These are phyloP conservation scores for Cytospora mali DNA, from an alignment of 2,329 filamentous ascomycete species.

Conservation along the genomic window DNA sequence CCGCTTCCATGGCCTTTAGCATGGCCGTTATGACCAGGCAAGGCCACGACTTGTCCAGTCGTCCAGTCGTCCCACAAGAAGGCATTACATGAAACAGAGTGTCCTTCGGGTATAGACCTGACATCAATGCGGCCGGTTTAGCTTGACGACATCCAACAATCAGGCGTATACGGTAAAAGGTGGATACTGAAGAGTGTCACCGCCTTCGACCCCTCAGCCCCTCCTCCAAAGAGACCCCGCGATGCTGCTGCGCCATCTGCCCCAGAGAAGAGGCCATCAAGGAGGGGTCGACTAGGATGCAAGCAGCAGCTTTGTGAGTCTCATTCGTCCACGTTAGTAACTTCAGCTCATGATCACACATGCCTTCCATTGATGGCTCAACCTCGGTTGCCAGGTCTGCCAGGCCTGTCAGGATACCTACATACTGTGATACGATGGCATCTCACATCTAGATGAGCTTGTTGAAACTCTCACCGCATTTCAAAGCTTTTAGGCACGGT, in stretches of 20 bases:
- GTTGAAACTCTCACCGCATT: neutral
- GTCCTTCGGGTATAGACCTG: constrained; percentile 8
- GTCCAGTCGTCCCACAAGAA: constrained; percentile 4
- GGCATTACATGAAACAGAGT: constrained; percentile 2
- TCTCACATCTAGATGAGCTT: neutral
- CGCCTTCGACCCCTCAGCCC: constrained; percentile 1
- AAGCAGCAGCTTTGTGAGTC: neutral
- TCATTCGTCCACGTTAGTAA: constrained; percentile 24
- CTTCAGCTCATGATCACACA: constrained; percentile 24
- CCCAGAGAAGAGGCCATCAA: constrained; percentile 6
- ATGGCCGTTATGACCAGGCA: constrained; percentile 7
- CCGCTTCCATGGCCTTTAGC: constrained; percentile 2
- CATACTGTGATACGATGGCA: neutral
- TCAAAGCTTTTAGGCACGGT: neutral
- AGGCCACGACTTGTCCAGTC: neutral
- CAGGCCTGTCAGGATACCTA: neutral
- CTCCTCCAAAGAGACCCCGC: constrained; percentile 5
- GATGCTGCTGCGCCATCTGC: constrained; percentile 22
- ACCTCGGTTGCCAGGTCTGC: neutral
- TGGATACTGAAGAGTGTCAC: constrained; percentile 17
- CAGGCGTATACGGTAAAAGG: neutral
- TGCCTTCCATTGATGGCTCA: constrained; percentile 3
- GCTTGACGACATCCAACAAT: constrained; percentile 2
- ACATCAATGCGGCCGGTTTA: constrained; percentile 9
- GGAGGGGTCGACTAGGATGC: constrained; percentile 7